Evolutionary conservation across 2,329 filamentous ascomycete species (phyloP).

Genomic region (Botrytis pseudocinerea): DNA sequence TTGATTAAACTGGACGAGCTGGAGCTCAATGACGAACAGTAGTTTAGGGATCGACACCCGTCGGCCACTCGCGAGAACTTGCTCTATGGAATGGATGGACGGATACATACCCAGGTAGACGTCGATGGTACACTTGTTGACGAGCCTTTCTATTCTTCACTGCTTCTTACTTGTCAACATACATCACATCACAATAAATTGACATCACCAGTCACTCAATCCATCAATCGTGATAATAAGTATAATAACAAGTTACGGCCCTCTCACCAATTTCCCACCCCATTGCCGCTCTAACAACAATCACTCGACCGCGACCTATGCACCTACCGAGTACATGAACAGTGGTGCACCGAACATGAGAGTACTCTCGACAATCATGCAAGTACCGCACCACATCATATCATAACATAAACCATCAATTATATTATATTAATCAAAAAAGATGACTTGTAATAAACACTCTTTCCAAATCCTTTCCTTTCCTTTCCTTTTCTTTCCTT

Average conservation of each 20-base stretch:
- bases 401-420: not conserved
- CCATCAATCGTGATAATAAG: too few species aligned
- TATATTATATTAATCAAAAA: not conserved
- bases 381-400: not conserved
- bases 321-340: not conserved
- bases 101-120: not conserved
- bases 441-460: not conserved
- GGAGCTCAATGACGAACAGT: slow-evolving; percentile 9
- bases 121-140: too few species aligned
- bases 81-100: not conserved
- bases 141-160: not conserved
- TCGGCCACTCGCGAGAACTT: not conserved
- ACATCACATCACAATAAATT: not conserved
- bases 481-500: too few species aligned
- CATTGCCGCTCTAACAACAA: not conserved
- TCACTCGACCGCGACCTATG: not conserved
- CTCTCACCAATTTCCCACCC: not conserved
- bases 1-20: not conserved
- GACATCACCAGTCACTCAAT: not conserved
- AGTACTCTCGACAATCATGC: not conserved
- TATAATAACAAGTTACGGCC: too few species aligned
- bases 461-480: not conserved
- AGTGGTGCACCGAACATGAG: not conserved
- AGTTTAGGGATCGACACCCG: not conserved
- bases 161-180: not conserved